phyloP scores from a whole-genome alignment of 768 basidiomycete genomes.

The Atractiella rhizophila region DNA sequence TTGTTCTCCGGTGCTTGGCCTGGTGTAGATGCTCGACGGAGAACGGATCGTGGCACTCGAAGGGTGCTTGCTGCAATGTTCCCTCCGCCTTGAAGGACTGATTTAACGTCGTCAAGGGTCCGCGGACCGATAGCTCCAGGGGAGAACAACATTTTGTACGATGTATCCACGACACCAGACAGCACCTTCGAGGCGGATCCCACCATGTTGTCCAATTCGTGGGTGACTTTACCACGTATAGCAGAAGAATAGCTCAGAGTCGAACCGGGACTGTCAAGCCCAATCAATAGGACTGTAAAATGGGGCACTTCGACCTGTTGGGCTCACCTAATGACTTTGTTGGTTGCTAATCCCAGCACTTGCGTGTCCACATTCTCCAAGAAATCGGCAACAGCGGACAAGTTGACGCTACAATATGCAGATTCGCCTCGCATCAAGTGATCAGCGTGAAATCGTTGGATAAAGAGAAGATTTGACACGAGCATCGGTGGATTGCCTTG shows the following conservation, averaged over 20 bases:
- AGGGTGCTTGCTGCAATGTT: too few species aligned
- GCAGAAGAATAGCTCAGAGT: too few species aligned
- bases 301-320: too few species aligned
- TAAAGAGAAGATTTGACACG: constrained; percentile 35
- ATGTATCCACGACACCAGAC: constrained; percentile 59
- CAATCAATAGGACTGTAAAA: too few species aligned
- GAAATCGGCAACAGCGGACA: constrained; percentile 87
- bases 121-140: too few species aligned
- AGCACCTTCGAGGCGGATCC: constrained; percentile 52
- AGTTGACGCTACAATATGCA: constrained; percentile 74
- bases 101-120: too few species aligned
- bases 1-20: too few species aligned
- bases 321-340: constrained; percentile 17
- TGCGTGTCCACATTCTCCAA: constrained; percentile 78
- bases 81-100: too few species aligned
- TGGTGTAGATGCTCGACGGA: too few species aligned
- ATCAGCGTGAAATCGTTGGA: constrained; percentile 33
- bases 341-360: constrained; percentile 31
- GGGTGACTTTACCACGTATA: constrained; percentile 19
- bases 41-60: too few species aligned
- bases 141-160: constrained; percentile 56
- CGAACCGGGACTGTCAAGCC: too few species aligned
- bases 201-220: constrained; percentile 35
- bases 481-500: constrained; percentile 69
- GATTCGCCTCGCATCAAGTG: constrained; percentile 46